Percentiles rank a stretch among this genome's conserved stretches.
phyloP scores from a whole-genome alignment of 331 rosid genomes.

The Acacia concinna region DNA sequence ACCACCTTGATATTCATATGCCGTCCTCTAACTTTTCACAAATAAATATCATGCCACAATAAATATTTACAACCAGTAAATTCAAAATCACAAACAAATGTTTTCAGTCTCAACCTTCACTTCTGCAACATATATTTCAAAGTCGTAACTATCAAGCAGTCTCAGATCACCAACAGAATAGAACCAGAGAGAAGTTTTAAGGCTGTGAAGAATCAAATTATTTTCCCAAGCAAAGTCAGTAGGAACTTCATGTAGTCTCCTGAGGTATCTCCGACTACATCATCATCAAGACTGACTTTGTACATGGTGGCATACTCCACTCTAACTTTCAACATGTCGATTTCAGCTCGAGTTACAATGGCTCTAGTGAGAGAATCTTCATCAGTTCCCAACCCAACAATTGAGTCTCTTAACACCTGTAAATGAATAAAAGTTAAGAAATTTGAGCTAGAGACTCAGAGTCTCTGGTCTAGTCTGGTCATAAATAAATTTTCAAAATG shows the following conservation, averaged over 20 bases:
- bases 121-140: constrained; percentile 5
- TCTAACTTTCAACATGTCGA: constrained; percentile 58
- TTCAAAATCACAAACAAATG: neutral
- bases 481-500: neutral
- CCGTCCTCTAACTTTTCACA: neutral
- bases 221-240: constrained; percentile 77
- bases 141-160: constrained; percentile 27
- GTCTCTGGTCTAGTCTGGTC: neutral
- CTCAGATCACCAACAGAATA: constrained; percentile 6
- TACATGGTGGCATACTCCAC: constrained; percentile 57
- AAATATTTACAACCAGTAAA: neutral
- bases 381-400: constrained; percentile 80
- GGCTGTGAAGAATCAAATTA: constrained; percentile 39
- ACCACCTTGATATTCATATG: neutral
- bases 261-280: constrained; percentile 74
- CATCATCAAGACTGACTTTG: constrained; percentile 58
- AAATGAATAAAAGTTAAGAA: constrained; percentile 13
- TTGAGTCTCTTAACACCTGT: constrained; percentile 75
- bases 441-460: neutral
- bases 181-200: constrained; percentile 12
- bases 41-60: constrained; percentile 11
- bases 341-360: constrained; percentile 81
- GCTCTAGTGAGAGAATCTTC: constrained; percentile 85
- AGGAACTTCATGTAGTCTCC: constrained; percentile 69
- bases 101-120: constrained; percentile 21